phyloP scores from a whole-genome alignment of 2,329 filamentous ascomycete genomes.

The Penicillium freii region DNA sequence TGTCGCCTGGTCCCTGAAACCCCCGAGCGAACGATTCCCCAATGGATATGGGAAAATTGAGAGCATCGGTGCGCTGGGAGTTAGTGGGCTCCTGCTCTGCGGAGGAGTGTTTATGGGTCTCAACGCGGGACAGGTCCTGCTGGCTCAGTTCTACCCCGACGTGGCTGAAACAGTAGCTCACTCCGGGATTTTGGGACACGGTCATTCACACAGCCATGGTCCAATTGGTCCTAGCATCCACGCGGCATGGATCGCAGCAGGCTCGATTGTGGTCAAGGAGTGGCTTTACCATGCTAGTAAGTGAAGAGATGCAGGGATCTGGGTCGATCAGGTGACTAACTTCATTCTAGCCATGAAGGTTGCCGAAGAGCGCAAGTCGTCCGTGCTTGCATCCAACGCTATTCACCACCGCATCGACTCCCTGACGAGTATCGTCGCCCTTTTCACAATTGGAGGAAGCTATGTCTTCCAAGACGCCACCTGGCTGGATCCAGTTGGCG shows the following conservation, averaged over 20 bases:
- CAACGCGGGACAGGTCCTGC: conserved; percentile 67
- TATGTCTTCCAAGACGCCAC: conserved; percentile 81
- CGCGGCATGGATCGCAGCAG: conserved; percentile 88
- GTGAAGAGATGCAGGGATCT: conserved; percentile 38
- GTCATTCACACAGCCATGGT: conserved; percentile 58
- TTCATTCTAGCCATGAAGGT: conserved; percentile 77
- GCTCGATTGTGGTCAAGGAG: conserved; percentile 89
- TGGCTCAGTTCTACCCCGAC: conserved; percentile 71
- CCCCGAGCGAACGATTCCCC: conserved; percentile 79
- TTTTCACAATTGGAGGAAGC: conserved; percentile 83
- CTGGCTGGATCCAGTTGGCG: conserved; percentile 93
- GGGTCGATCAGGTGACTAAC: conserved; percentile 7
- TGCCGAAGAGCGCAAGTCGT: conserved; percentile 88
- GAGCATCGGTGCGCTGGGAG: conserved; percentile 86
- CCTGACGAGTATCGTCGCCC: conserved; percentile 87
- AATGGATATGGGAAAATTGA: conserved; percentile 97
- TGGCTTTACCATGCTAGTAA: conserved; percentile 95
- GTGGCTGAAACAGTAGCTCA: conserved; percentile 52
- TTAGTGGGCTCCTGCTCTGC: conserved; percentile 83
- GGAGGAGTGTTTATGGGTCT: conserved; percentile 92
- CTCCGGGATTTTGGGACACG: conserved; percentile 49
- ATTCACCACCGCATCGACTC: conserved; percentile 96
- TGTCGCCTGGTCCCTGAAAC: conserved; percentile 86
- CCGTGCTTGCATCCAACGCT: conserved; percentile 92
- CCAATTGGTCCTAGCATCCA: conserved; percentile 77